A percentile compares a stretch with the other conserved stretches of the same genome.
These are phyloP conservation scores for Metarhizium brunneum DNA, from an alignment of 2,329 filamentous ascomycete species.

Conservation along the genomic window DNA sequence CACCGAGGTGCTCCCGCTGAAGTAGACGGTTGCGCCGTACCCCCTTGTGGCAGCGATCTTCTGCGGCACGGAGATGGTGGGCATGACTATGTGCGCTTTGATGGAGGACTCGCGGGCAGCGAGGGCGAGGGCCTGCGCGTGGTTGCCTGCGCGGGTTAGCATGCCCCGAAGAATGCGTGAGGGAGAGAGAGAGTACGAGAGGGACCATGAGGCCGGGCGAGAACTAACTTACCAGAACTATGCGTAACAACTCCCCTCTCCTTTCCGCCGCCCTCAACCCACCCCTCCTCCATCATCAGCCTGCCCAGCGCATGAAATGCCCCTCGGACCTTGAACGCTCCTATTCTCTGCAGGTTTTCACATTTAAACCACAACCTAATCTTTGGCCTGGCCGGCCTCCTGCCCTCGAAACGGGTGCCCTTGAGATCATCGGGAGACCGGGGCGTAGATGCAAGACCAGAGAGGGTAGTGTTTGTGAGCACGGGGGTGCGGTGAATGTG, in stretches of 20 bases:
- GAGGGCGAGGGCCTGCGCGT: constrained; percentile 84
- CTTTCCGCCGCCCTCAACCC: constrained; percentile 48
- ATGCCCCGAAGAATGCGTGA: no score
- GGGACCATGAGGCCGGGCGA: no score
- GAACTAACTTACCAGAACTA: constrained; percentile 57
- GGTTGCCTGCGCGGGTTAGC: constrained; percentile 58
- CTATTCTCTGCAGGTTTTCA: constrained; percentile 84
- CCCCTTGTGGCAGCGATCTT: constrained; percentile 77
- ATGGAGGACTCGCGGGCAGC: constrained; percentile 67
- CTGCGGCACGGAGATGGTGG: constrained; percentile 68
- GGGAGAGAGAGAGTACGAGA: no score
- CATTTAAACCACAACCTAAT: constrained; percentile 87
- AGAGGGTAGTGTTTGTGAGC: constrained; percentile 68
- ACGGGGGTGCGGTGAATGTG: constrained; percentile 80
- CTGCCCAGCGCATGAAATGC: constrained; percentile 78
- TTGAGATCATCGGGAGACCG: constrained; percentile 43
- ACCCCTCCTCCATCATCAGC: constrained; percentile 52
- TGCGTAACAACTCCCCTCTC: constrained; percentile 77
- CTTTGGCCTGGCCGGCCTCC: constrained; percentile 50
- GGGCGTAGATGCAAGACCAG: constrained; percentile 63
- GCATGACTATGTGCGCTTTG: constrained; percentile 87
- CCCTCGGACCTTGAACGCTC: constrained; percentile 86
- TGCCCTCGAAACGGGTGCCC: constrained; percentile 47
- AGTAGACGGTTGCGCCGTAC: constrained; percentile 70
- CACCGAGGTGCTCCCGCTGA: constrained; percentile 68